Conservation (phyloP, 495 filamentous ascomycete species). For the Evernia prunastri region DNA sequence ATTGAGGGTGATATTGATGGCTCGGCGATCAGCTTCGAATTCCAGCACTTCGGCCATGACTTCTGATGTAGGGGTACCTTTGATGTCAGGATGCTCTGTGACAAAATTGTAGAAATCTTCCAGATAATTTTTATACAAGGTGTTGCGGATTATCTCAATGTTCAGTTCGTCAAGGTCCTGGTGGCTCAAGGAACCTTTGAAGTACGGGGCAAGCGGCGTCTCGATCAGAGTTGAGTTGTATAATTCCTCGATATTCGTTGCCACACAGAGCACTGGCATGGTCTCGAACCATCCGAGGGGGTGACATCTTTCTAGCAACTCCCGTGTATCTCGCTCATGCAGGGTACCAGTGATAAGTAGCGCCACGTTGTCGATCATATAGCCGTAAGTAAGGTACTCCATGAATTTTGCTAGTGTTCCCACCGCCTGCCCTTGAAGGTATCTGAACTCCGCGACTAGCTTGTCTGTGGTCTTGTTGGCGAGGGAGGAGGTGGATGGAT, state of each 20-base stretch:
- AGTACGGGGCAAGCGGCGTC: constrained; percentile 91
- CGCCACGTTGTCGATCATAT: constrained; percentile 99
- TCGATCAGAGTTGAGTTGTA: constrained; percentile 98
- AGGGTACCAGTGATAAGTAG: constrained; percentile 97
- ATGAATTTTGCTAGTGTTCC: constrained; percentile 89
- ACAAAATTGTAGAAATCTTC: constrained; percentile 95
- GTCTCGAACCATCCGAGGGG: constrained; percentile 98
- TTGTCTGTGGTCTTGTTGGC: constrained; percentile 96
- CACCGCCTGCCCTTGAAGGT: constrained; percentile 84
- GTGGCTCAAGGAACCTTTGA: constrained; percentile 90
- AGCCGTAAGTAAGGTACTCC: constrained; percentile 95
- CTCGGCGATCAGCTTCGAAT: constrained; percentile 92
- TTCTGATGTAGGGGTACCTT: constrained; percentile 82
- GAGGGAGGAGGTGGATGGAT: constrained; percentile 91
- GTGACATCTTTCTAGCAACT: constrained; percentile 92
- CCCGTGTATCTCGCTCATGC: constrained; percentile 93
- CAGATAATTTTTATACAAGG: constrained; percentile 97
- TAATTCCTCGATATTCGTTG: constrained; percentile 95
- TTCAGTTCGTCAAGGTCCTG: constrained; percentile 98
- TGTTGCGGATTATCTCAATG: constrained; percentile 98
- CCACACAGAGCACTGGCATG: constrained; percentile 94
- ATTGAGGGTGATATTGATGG: constrained; percentile 99
- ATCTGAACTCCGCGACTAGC: constrained; percentile 94
- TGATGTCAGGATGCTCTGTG: constrained; percentile 74
- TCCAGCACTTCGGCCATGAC: constrained; percentile 92